Percentiles rank a stretch among this genome's conserved stretches.
Evolutionary conservation across 2,329 filamentous ascomycete species (phyloP).

Genomic region (Grosmannia clavigera): DNA sequence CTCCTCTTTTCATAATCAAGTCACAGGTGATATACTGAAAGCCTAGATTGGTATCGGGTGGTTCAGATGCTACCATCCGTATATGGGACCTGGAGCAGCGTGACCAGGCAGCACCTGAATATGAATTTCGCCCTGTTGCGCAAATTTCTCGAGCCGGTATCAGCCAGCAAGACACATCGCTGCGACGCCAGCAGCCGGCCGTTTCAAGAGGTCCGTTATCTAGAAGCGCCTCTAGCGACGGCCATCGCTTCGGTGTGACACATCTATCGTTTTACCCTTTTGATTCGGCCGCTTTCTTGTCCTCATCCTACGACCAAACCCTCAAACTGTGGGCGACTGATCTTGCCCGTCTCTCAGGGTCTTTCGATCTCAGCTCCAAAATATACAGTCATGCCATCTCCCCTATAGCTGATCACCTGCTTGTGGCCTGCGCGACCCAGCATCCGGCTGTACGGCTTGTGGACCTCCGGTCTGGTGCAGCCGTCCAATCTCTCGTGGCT

Average conservation of each 20-base stretch:
- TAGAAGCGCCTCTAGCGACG: neutral
- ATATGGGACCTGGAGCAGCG: conserved; percentile 73
- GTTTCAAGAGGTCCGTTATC: neutral
- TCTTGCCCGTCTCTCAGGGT: conserved; percentile 45
- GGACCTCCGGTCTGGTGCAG: conserved; percentile 71
- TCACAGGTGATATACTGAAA: neutral
- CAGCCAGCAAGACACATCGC: neutral
- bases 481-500: conserved; percentile 57
- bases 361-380: conserved; percentile 55
- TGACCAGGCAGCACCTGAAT: conserved; percentile 28
- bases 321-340: conserved; percentile 64
- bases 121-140: conserved; percentile 42
- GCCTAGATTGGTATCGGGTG: conserved; percentile 64
- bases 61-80: conserved; percentile 71
- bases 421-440: conserved; percentile 82
- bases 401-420: conserved; percentile 55
- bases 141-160: conserved; percentile 30
- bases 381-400: conserved; percentile 72
- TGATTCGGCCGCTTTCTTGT: conserved; percentile 62
- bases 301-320: conserved; percentile 65
- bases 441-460: conserved; percentile 74
- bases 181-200: neutral
- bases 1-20: neutral
- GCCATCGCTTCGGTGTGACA: conserved; percentile 60
- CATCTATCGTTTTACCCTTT: conserved; percentile 70